phyloP scores from a whole-genome alignment of 441 rosid genomes.

The Gossypium lobatum region DNA sequence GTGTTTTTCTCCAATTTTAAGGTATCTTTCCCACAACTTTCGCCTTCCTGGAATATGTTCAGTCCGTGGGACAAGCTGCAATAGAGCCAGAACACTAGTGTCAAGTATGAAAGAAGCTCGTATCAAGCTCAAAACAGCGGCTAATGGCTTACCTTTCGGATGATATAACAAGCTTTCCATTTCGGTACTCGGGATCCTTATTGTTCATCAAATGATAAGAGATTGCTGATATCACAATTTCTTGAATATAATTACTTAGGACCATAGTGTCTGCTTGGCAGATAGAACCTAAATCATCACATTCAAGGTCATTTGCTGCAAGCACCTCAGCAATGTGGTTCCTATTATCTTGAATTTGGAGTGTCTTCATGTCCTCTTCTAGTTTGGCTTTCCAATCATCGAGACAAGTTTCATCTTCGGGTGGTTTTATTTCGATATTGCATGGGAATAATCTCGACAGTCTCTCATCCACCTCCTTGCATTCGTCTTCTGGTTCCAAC shows the following conservation, averaged over 20 bases:
- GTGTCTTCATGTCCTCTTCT: conserved; percentile 87
- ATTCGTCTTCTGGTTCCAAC: conserved; percentile 57
- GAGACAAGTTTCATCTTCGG: conserved; percentile 77
- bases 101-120: not conserved
- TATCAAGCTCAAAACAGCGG: no score
- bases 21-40: conserved; percentile 43
- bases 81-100: conserved; percentile 15
- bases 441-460: conserved; percentile 66
- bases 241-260: conserved; percentile 71
- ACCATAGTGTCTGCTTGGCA: conserved; percentile 75
- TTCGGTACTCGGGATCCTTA: conserved; percentile 80
- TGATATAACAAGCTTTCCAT: conserved; percentile 91
- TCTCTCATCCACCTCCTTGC: conserved; percentile 58
- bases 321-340: conserved; percentile 90
- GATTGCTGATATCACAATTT: conserved; percentile 82
- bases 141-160: conserved; percentile 44
- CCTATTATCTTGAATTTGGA: conserved; percentile 84
- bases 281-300: conserved; percentile 76
- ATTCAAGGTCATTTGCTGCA: conserved; percentile 80
- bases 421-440: conserved; percentile 70
- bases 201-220: conserved; percentile 75
- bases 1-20: conserved; percentile 63
- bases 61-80: conserved; percentile 92
- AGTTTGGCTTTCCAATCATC: conserved; percentile 76
- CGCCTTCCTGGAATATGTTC: conserved; percentile 74